Evolutionary conservation across 345 rosid species (phyloP).

Genomic region (Bruguiera sexangula): DNA sequence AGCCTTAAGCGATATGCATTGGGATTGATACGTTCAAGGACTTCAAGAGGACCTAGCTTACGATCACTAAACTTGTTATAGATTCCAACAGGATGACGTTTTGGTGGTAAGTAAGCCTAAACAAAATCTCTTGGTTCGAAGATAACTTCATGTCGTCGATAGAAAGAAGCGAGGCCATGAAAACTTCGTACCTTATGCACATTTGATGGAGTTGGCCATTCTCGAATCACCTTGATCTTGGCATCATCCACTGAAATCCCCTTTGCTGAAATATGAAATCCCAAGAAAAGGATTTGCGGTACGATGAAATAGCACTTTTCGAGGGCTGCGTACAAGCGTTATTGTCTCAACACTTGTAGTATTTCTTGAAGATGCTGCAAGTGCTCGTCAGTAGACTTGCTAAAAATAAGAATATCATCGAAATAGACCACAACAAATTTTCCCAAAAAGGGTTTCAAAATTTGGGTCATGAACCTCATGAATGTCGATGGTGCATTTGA

Average conservation of each 20-base stretch:
- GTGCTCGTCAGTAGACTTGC: background rate
- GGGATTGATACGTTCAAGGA: too few species aligned
- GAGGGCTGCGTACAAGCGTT: background rate
- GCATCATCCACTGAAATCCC: background rate
- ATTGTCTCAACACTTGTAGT: background rate
- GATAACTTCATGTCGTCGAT: too few species aligned
- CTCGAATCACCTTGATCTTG: background rate
- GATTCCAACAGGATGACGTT: too few species aligned
- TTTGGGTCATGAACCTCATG: background rate
- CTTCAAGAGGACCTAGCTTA: too few species aligned
- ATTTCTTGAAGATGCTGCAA: too few species aligned
- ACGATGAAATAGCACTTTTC: too few species aligned
- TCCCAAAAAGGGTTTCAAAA: background rate
- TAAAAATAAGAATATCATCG: background rate
- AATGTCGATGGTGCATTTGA: background rate
- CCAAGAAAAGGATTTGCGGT: background rate
- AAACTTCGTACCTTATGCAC: background rate
- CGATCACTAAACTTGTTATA: too few species aligned
- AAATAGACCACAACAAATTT: background rate
- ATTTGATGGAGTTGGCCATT: background rate
- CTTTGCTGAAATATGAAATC: background rate
- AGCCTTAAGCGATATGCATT: too few species aligned
- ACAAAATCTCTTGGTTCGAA: too few species aligned
- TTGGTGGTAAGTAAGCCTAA: too few species aligned
- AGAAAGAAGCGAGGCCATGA: background rate